Base-by-base conservation (phyloP, 208 protist species). In the Sergeia podlipaevii region DNA sequence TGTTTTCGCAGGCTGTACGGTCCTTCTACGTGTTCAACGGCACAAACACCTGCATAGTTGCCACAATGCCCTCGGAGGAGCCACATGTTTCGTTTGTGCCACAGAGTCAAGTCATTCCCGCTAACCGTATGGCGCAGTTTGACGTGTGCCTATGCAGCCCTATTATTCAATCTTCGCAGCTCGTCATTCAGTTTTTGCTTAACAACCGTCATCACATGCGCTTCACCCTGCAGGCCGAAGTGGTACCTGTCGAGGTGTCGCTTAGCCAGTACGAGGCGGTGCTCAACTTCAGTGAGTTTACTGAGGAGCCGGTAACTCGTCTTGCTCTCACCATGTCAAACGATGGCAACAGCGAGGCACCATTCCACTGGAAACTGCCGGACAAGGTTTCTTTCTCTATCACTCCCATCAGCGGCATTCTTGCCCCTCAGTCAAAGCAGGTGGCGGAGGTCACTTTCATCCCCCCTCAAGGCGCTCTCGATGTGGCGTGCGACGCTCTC, bases 11-110 rank as follows among this genome's bases (percentile, higher is more conserved):
- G 10, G 77, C 81, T 28, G 73, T 70, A 6, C 72, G 85, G 37
- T 87, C 83, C 6, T 95, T 97, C 59, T 94, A 73, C 67, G 70
- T 98, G n/a, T 87, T 77, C 50, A 98, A 97, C 74, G 84, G 89
- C 34, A 91, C 96, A 18, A 56, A 45, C 18, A 73, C 78, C 20
- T 48, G 73, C 38, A 74, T 98, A 17, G 58, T 90, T 29, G 89
- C 89, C 0, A 60, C 56, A 17, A 84, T 97, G 63, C 74, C 89
- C 17, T 56, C 56, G 4, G 85, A 91, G 36, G 91, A 85, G 43
- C 61, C 55, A 24, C 85, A 81, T 59, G 68, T 82, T 21, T 46
- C 51, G 17, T 81, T 86, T 69, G 58, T 70, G 23, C 86, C 92
- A 4, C 42, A 38, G n/a, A 70, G 74, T 18, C 92, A 98, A 62